phyloP scores from a whole-genome alignment of 805 yeast species.

The Suhomyces prunicola region DNA sequence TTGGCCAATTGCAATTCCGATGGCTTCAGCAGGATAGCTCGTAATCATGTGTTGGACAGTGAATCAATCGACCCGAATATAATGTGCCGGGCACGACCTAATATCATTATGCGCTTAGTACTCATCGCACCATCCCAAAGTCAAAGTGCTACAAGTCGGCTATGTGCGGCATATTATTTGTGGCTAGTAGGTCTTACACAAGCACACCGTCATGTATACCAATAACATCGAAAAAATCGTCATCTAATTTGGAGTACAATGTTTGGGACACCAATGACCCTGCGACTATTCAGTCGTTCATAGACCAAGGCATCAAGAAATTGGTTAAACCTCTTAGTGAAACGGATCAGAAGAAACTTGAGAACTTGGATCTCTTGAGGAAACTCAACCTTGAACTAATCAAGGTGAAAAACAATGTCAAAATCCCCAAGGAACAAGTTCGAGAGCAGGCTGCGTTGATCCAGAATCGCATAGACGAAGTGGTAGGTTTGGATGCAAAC shows the following conservation, averaged over 20 bases:
- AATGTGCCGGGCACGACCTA: not conserved
- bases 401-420: slow-evolving; percentile 27
- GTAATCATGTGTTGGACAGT: not conserved
- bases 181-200: not conserved
- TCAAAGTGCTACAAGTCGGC: not conserved
- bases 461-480: slow-evolving; percentile 13
- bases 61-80: not conserved
- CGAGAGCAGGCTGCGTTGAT: slow-evolving; percentile 7
- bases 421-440: slow-evolving; percentile 15
- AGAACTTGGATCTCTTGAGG: slow-evolving; percentile 24
- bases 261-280: slow-evolving; percentile 12
- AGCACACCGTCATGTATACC: not conserved
- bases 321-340: slow-evolving; percentile 9
- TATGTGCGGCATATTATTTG: not conserved
- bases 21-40: not conserved
- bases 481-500: slow-evolving; percentile 2
- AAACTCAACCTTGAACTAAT: slow-evolving; percentile 22
- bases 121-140: not conserved
- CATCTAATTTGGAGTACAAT: not conserved
- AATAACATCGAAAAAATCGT: not conserved
- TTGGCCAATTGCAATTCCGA: not conserved
- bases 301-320: slow-evolving; percentile 4
- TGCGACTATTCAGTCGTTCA: slow-evolving; percentile 8
- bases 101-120: not conserved
- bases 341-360: slow-evolving; percentile 26